These are phyloP conservation scores for Mentha longifolia DNA, from an alignment of 257 asterid genomes.

Conservation along the genomic window DNA sequence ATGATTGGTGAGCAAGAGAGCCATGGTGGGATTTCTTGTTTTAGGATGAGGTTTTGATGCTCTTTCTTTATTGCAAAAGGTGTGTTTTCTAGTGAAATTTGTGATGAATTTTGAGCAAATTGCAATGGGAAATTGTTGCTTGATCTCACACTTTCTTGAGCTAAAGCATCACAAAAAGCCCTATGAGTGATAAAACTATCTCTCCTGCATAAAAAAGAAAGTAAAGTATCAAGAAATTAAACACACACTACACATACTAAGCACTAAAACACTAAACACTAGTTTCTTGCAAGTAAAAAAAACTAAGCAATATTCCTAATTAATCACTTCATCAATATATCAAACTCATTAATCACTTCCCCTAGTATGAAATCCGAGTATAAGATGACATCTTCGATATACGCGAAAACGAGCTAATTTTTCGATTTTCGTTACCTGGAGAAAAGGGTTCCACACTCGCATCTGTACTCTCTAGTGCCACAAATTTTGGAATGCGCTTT, in stretches of 20 bases:
- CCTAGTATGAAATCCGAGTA: not conserved
- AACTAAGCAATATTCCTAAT: too few species aligned
- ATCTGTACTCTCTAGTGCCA: slow-evolving; percentile 89
- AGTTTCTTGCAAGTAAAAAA: not conserved
- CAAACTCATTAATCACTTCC: too few species aligned
- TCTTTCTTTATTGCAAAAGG: slow-evolving; percentile 65
- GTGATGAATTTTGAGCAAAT: slow-evolving; percentile 18
- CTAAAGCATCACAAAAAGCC: slow-evolving; percentile 88
- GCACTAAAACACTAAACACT: too few species aligned
- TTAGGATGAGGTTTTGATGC: slow-evolving; percentile 52
- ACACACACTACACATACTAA: slow-evolving; percentile 3
- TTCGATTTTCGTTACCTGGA: slow-evolving; percentile 49
- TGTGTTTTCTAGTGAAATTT: slow-evolving; percentile 11
- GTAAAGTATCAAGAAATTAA: not conserved
- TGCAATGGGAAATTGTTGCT: slow-evolving; percentile 30
- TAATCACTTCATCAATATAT: too few species aligned
- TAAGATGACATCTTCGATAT: too few species aligned
- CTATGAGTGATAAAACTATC: slow-evolving; percentile 92
- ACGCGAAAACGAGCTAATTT: not conserved
- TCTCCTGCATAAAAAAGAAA: slow-evolving; percentile 51
- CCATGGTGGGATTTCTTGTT: slow-evolving; percentile 75
- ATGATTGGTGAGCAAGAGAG: slow-evolving; percentile 42
- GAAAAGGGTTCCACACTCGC: slow-evolving; percentile 94
- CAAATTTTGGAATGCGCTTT: slow-evolving; percentile 91
- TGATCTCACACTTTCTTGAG: slow-evolving; percentile 67